Evolutionary conservation across 768 basidiomycete genomes (phyloP), one percentile per base, ranked within the genome.

Genomic region (Leccinum olivaceopallidum): DNA sequence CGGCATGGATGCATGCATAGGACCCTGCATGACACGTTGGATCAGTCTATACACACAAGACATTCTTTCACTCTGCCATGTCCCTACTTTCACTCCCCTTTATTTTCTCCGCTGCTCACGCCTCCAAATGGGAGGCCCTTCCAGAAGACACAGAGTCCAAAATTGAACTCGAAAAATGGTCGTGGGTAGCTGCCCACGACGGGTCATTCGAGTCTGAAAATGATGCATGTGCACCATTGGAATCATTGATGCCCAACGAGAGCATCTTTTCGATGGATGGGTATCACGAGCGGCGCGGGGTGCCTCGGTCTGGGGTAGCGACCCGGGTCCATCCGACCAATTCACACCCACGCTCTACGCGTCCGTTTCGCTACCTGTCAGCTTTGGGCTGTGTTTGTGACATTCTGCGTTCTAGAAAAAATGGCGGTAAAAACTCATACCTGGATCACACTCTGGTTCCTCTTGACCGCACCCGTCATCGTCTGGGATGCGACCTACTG

Each of bases 401-500:
- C 54, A 6, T 30, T 36, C 34, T 37, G 34, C 24, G 26, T 4
- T 3, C 22, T 10, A 63, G 65, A 30, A 55, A 39, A 34, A 16
- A 85, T 85, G 84, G 70, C 81, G 48, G 70, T 79, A 28, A 85
- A 82, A 62, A 81, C 82, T 0, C 66, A 82, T 63, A 79, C 76
- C 58, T 86, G 85, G 85, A 77, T 88, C 30, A 78, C 86, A 1
- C 73, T 85, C 22, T 89, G 90, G 90, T 90, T 91, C 68, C 64
- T 89, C 5, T 52, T 92, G 50, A 61, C 73, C 0, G 60, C 65
- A 0, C 72, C 73, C 2, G 75, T 94, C 60, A 81, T 93, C 60
- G 63, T 83, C 57, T 94, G 92, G 92, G 92, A 94, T 80, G 89
- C 77, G 1, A 78, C 80, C n/a, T 94, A 90, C 71, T 92, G 90